These are phyloP conservation scores for Scheffersomyces cryptocercus DNA, from an alignment of 1,139 yeast species.

Conservation along the genomic window DNA sequence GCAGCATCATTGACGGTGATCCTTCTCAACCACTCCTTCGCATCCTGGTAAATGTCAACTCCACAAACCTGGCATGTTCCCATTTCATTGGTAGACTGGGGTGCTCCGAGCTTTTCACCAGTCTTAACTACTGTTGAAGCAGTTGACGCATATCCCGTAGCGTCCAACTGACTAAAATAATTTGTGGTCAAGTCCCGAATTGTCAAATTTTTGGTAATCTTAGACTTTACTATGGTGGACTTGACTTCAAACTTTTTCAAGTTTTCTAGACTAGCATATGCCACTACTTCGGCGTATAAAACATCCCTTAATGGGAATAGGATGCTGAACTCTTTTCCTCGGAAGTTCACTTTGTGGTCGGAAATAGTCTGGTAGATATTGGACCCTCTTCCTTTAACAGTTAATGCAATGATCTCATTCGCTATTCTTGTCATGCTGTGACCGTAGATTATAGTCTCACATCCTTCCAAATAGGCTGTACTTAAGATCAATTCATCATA, in stretches of 20 bases:
- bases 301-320: slow-evolving; percentile 78
- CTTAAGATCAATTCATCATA: slow-evolving; percentile 48
- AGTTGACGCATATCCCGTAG: slow-evolving; percentile 79
- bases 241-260: slow-evolving; percentile 21
- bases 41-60: slow-evolving; percentile 51
- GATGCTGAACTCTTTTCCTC: slow-evolving; percentile 37
- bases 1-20: slow-evolving; percentile 70
- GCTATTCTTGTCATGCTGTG: slow-evolving; percentile 85
- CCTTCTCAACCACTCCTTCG: slow-evolving; percentile 67
- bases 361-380: slow-evolving; percentile 55
- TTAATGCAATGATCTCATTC: slow-evolving; percentile 70
- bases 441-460: slow-evolving; percentile 66
- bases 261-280: slow-evolving; percentile 44
- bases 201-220: slow-evolving; percentile 65
- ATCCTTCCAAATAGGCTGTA: slow-evolving; percentile 46
- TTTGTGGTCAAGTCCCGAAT: slow-evolving; percentile 75
- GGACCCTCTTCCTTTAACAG: slow-evolving; percentile 90
- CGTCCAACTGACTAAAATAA: slow-evolving; percentile 73
- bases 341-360: slow-evolving; percentile 37
- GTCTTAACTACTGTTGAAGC: slow-evolving; percentile 93
- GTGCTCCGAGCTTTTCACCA: slow-evolving; percentile 73
- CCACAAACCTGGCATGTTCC: slow-evolving; percentile 55
- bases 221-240: slow-evolving; percentile 30
- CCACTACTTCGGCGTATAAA: slow-evolving; percentile 61
- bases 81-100: slow-evolving; percentile 24